Percentiles rank a stretch among this genome's conserved stretches.
phyloP scores from a whole-genome alignment of 2,329 filamentous ascomycete genomes.

The Pseudogymnoascus pannorum region DNA sequence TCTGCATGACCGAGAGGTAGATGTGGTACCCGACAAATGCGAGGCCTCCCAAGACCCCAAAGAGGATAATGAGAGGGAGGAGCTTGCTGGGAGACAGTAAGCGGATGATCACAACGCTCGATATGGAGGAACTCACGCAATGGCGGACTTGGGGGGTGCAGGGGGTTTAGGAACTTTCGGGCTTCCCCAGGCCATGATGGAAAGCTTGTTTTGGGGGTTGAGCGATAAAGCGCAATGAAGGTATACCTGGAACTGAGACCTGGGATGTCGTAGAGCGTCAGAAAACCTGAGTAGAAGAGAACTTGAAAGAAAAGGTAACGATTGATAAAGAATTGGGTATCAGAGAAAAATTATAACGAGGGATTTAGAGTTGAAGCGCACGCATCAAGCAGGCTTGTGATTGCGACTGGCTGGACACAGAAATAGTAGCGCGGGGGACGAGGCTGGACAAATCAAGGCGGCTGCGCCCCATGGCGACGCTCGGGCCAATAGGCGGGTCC shows the following conservation, averaged over 20 bases:
- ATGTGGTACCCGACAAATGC: constrained; percentile 66
- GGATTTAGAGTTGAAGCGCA: background rate
- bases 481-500: background rate
- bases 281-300: background rate
- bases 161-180: constrained; percentile 20
- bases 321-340: constrained; percentile 3
- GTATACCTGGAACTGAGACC: background rate
- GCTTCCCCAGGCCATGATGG: constrained; percentile 31
- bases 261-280: background rate
- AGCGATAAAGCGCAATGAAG: constrained; percentile 9
- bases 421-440: constrained; percentile 6
- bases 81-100: constrained; percentile 37
- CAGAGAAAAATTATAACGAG: constrained; percentile 4
- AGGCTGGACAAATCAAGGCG: constrained; percentile 9
- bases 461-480: background rate
- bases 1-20: constrained; percentile 59
- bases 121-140: constrained; percentile 22
- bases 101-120: background rate
- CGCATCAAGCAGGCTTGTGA: background rate
- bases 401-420: background rate
- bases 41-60: constrained; percentile 47
- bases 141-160: constrained; percentile 27
- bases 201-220: constrained; percentile 11
- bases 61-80: constrained; percentile 58
- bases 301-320: background rate